A percentile compares a stretch with the other conserved stretches of the same genome.
These are phyloP conservation scores for Keqinozyma sinolaborantium DNA, from an alignment of 1,139 yeast species.

Conservation along the genomic window DNA sequence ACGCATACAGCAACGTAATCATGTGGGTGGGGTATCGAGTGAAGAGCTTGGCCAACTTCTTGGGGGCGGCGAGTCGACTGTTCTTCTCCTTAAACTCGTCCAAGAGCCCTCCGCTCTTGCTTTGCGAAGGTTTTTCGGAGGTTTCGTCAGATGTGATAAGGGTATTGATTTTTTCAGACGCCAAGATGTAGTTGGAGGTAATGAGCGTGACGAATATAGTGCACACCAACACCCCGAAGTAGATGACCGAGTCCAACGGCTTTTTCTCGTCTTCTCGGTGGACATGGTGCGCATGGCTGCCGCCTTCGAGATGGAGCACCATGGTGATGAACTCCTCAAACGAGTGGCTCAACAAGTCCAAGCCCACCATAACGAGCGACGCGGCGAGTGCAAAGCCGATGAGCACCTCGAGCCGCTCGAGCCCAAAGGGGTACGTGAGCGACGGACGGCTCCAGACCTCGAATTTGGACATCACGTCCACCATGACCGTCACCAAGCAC, in stretches of 20 bases:
- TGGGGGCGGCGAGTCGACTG: slow-evolving; percentile 8
- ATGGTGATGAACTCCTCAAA: slow-evolving; percentile 67
- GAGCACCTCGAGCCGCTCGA: slow-evolving; percentile 82
- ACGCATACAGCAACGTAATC: slow-evolving; percentile 56
- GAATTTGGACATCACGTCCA: slow-evolving; percentile 80
- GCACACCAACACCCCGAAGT: slow-evolving; percentile 23
- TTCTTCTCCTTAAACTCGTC: slow-evolving; percentile 4
- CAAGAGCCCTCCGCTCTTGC: slow-evolving; percentile 7
- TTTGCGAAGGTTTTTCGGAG: background rate
- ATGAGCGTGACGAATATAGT: slow-evolving; percentile 31
- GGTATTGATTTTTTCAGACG: slow-evolving; percentile 30
- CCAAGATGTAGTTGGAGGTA: slow-evolving; percentile 35
- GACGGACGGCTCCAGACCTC: slow-evolving; percentile 90
- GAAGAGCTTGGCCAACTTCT: slow-evolving; percentile 11
- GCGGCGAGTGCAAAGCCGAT: slow-evolving; percentile 86
- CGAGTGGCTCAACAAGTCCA: slow-evolving; percentile 81
- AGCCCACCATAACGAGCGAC: slow-evolving; percentile 84
- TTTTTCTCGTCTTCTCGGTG: slow-evolving; percentile 36
- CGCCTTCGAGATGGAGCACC: slow-evolving; percentile 41
- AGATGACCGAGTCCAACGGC: slow-evolving; percentile 14
- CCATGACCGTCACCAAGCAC: slow-evolving; percentile 64
- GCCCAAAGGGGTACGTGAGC: slow-evolving; percentile 83
- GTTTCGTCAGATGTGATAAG: slow-evolving; percentile 18
- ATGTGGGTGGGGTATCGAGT: slow-evolving; percentile 60
- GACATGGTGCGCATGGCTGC: slow-evolving; percentile 48